These are phyloP conservation scores for Datura wrightii DNA, from an alignment of 257 asterid genomes.

Conservation along the genomic window DNA sequence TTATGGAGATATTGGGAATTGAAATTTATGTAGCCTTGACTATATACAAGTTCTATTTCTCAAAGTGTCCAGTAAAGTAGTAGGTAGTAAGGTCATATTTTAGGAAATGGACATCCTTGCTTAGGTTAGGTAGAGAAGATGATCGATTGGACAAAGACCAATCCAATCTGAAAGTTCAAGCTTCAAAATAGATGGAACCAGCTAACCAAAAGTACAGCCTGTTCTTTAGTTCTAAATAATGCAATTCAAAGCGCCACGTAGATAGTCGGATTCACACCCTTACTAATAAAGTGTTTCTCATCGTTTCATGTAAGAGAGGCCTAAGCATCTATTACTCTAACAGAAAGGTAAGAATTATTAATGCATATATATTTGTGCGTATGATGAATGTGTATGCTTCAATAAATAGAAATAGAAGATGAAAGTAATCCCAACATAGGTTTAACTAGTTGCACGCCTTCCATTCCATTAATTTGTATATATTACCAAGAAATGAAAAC, in stretches of 20 bases:
- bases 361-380: background rate
- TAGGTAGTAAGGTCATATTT: conserved; percentile 7
- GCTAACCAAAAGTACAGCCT: background rate
- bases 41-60: background rate
- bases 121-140: background rate
- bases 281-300: background rate
- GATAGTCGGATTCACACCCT: conserved; percentile 5
- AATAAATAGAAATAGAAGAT: conserved; percentile 23
- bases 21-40: background rate
- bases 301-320: conserved; percentile 3
- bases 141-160: conserved; percentile 11
- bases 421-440: conserved; percentile 3
- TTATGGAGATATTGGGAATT: background rate
- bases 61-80: background rate
- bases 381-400: conserved; percentile 1
- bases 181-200: conserved; percentile 9
- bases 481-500: conserved; percentile 6
- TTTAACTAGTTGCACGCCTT: background rate
- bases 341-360: background rate
- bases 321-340: background rate
- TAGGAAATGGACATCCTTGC: background rate
- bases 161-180: conserved; percentile 4
- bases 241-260: background rate
- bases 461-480: conserved; percentile 16
- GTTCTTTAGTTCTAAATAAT: background rate